Conservation (phyloP, 176 grass and related monocot genomes). For the Coix lacrymajobi region DNA sequence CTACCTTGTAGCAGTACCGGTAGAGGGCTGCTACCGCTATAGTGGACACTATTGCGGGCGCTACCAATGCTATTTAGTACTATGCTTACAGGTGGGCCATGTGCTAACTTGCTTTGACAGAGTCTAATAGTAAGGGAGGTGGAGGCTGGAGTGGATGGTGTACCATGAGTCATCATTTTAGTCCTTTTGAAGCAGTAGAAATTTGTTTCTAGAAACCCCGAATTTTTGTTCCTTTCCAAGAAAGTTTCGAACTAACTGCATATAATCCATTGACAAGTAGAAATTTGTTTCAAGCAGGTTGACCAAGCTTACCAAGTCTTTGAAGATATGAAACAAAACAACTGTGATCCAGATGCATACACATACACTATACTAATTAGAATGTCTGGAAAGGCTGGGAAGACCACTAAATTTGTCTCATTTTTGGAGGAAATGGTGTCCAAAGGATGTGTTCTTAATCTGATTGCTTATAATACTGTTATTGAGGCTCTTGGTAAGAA, state of each 20-base stretch:
- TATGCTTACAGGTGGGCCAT: neutral
- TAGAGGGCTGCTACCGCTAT: too few species aligned
- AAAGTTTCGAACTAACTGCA: neutral
- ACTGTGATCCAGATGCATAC: conserved; percentile 73
- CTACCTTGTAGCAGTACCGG: neutral
- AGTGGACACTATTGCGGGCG: neutral
- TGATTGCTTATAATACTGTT: conserved; percentile 84
- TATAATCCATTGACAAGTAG: neutral
- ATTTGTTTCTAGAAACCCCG: neutral
- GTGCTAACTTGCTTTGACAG: neutral
- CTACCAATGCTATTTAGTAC: neutral
- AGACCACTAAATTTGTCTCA: conserved; percentile 51
- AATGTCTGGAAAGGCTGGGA: conserved; percentile 78
- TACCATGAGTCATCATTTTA: neutral
- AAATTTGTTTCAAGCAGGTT: conserved; percentile 51
- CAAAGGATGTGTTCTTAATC: conserved; percentile 57
- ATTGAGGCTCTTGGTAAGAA: conserved; percentile 92
- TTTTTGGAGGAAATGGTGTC: conserved; percentile 87
- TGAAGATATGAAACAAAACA: conserved; percentile 89
- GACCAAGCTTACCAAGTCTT: conserved; percentile 83
- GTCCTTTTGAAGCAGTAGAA: neutral
- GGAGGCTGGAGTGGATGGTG: neutral
- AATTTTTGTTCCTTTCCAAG: neutral
- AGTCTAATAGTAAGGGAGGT: neutral
- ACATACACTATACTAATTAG: conserved; percentile 93